Evolutionary conservation across 2,329 filamentous ascomycete genomes (phyloP).

Genomic region (Pseudocercospora macadamiae): DNA sequence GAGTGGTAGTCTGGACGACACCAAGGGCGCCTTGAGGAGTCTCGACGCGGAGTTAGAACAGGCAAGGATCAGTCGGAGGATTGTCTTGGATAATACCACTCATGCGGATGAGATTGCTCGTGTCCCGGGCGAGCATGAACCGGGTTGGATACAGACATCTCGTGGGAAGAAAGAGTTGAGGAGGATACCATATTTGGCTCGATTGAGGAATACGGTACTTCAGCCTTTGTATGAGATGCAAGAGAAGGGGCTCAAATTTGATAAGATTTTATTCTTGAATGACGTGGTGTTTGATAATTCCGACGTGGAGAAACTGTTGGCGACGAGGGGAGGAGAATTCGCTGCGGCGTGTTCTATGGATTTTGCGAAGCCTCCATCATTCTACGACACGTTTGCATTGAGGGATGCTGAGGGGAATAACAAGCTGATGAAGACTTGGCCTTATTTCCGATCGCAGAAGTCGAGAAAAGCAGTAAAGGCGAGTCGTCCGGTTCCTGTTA

Average conservation of each 20-base stretch:
- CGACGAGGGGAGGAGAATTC: constrained; percentile 62
- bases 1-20: constrained; percentile 70
- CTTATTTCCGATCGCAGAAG: constrained; percentile 56
- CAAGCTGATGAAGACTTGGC: constrained; percentile 60
- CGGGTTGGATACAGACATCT: constrained; percentile 68
- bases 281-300: constrained; percentile 64
- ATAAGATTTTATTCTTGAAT: constrained; percentile 65
- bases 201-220: constrained; percentile 66
- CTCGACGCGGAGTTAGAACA: constrained; percentile 59
- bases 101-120: constrained; percentile 60
- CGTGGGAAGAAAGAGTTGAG: constrained; percentile 57
- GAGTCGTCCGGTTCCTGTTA: constrained; percentile 59
- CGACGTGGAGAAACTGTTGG: constrained; percentile 59
- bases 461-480: constrained; percentile 60
- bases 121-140: constrained; percentile 44
- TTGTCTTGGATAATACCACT: constrained; percentile 62
- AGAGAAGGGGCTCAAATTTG: constrained; percentile 56
- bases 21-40: constrained; percentile 62
- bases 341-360: constrained; percentile 66
- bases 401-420: constrained; percentile 57
- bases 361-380: constrained; percentile 57
- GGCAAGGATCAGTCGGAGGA: constrained; percentile 57
- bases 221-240: constrained; percentile 59
- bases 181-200: constrained; percentile 70
- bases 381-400: constrained; percentile 67